Evolutionary conservation across 306 rosid genomes (phyloP).

Genomic region (Quercus aquifolioides): DNA sequence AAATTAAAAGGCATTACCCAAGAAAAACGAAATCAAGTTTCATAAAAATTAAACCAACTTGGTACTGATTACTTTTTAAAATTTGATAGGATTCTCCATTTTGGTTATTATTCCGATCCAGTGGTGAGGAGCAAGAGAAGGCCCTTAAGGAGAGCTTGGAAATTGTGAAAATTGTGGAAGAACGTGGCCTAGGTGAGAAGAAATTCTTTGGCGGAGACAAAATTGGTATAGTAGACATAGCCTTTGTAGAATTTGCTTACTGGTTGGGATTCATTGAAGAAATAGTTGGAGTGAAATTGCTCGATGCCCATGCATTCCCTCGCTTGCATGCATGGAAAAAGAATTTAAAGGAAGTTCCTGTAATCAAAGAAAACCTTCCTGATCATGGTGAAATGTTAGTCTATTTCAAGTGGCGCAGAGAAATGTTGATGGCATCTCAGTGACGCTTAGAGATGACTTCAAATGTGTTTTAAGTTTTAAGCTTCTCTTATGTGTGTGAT

Average conservation of each 20-base stretch:
- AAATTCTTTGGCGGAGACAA: conserved; percentile 26
- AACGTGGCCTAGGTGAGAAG: conserved; percentile 5
- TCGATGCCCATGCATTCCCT: conserved; percentile 13
- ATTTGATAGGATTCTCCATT: not conserved
- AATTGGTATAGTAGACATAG: conserved; percentile 29
- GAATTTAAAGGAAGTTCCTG: conserved; percentile 19
- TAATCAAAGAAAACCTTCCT: conserved; percentile 25
- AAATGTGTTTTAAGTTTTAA: too few relatives aligned
- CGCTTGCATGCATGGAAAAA: conserved; percentile 19
- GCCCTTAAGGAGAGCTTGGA: conserved; percentile 7
- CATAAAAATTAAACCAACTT: too few relatives aligned
- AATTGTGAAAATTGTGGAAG: conserved; percentile 1
- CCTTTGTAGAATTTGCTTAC: conserved; percentile 8
- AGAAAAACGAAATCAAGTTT: too few relatives aligned
- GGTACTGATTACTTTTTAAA: too few relatives aligned
- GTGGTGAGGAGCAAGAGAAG: not conserved
- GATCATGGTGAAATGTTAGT: not conserved
- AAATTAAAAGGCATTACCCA: too few relatives aligned
- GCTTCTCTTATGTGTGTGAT: too few relatives aligned
- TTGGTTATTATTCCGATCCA: not conserved
- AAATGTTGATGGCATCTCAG: not conserved
- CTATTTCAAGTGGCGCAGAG: not conserved
- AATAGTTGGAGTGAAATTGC: not conserved
- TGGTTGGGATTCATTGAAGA: conserved; percentile 24
- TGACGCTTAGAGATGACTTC: too few relatives aligned